These are phyloP conservation scores for Globisporangium irregulare DNA, from an alignment of 352 stramenopile genomes.

Conservation along the genomic window DNA sequence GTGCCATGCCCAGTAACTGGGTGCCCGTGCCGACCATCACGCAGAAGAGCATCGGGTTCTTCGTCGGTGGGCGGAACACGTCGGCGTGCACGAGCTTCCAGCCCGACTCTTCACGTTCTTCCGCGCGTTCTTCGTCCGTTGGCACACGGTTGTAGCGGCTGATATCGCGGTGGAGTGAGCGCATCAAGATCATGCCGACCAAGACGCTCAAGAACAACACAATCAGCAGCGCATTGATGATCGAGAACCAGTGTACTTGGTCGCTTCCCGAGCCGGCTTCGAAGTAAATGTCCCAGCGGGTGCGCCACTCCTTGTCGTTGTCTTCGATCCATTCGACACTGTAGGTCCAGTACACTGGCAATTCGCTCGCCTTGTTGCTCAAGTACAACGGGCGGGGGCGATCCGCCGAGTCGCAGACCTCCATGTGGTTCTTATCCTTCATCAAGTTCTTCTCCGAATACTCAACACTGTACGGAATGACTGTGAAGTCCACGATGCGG, in stretches of 20 bases:
- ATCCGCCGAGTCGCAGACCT: conserved; percentile 65
- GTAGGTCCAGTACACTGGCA: conserved; percentile 95
- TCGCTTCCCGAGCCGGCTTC: conserved; percentile 85
- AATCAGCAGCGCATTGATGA: conserved; percentile 99
- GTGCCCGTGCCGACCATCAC: conserved; percentile 97
- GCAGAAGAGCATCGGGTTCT: conserved; percentile 95
- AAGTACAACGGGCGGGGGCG: conserved; percentile 72
- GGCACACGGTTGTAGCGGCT: conserved; percentile 96
- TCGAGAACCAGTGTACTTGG: conserved; percentile 99
- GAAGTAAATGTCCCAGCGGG: conserved; percentile 99
- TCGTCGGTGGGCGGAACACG: conserved; percentile 97
- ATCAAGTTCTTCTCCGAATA: conserved; percentile 84
- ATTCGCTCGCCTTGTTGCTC: conserved; percentile 76
- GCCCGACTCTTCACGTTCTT: conserved; percentile 97
- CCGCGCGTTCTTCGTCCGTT: conserved; percentile 95
- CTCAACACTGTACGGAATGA: conserved; percentile 96
- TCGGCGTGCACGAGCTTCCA: conserved; percentile 99
- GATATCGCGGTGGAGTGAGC: conserved; percentile 98
- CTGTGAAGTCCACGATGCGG: conserved; percentile 98
- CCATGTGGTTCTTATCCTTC: conserved; percentile 68
- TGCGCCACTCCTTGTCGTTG: conserved; percentile 96
- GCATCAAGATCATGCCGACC: conserved; percentile 99
- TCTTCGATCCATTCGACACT: conserved; percentile 96
- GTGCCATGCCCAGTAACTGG: conserved; percentile 95
- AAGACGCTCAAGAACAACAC: conserved; percentile 98